These are phyloP conservation scores for Austroboletus niveus DNA, from an alignment of 1,284 basidiomycete species.

Conservation along the genomic window DNA sequence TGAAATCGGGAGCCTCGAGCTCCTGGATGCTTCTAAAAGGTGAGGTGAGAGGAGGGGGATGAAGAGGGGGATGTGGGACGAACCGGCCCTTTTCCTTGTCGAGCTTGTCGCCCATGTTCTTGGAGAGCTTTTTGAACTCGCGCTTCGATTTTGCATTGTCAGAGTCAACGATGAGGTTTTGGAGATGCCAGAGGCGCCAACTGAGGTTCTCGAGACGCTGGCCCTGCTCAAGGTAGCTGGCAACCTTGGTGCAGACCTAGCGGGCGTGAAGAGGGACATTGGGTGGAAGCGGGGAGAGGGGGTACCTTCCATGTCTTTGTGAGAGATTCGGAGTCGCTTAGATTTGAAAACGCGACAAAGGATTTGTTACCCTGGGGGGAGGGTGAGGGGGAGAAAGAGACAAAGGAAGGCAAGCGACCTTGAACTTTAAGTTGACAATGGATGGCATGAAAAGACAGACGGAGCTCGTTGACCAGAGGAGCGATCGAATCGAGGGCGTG, in stretches of 20 bases:
- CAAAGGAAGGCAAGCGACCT: slow-evolving; percentile 44
- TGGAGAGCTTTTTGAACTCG: slow-evolving; percentile 82
- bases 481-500: slow-evolving; percentile 17
- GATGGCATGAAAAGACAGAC: slow-evolving; percentile 55
- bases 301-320: slow-evolving; percentile 83
- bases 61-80: slow-evolving; percentile 30
- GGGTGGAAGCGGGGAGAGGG: slow-evolving; percentile 3
- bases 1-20: slow-evolving; percentile 76
- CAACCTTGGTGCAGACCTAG: slow-evolving; percentile 82
- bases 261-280: slow-evolving; percentile 5
- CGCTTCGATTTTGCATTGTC: slow-evolving; percentile 83
- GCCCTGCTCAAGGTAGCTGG: slow-evolving; percentile 82
- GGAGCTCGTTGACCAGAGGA: slow-evolving; percentile 1
- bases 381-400: slow-evolving; percentile 17
- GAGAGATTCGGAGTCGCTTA: slow-evolving; percentile 75
- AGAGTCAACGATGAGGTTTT: slow-evolving; percentile 81
- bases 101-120: slow-evolving; percentile 81
- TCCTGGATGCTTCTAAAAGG: slow-evolving; percentile 68
- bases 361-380: slow-evolving; percentile 76
- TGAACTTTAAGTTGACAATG: slow-evolving; percentile 86
- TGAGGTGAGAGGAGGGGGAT: slow-evolving; percentile 33
- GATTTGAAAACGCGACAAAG: slow-evolving; percentile 84
- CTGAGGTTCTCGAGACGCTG: slow-evolving; percentile 83
- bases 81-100: slow-evolving; percentile 85
- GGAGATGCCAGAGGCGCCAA: slow-evolving; percentile 85